These are phyloP conservation scores for Cryptosporidium tyzzeri DNA, from an alignment of 169 alveolate genomes.

Conservation along the genomic window DNA sequence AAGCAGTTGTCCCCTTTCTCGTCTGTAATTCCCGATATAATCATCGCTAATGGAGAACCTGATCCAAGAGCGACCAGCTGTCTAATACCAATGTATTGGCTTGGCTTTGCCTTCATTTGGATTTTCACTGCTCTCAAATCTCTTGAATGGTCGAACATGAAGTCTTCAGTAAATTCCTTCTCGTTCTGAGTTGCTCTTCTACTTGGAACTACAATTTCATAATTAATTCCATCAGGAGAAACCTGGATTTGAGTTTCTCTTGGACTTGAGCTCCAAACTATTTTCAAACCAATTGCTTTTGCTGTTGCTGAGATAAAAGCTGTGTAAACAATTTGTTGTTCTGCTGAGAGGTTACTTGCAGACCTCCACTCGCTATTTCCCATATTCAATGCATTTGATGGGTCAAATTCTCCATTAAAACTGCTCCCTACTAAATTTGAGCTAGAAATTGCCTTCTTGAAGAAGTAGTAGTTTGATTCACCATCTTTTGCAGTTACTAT, in stretches of 20 bases:
- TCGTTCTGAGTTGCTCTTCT: constrained; percentile 80
- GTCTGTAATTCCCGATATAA: constrained; percentile 88
- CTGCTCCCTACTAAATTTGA: constrained; percentile 52
- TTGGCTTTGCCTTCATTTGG: constrained; percentile 85
- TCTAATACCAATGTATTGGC: constrained; percentile 89
- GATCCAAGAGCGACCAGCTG: constrained; percentile 88
- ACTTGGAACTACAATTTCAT: constrained; percentile 77
- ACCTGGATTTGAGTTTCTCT: constrained; percentile 77
- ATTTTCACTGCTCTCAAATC: constrained; percentile 81
- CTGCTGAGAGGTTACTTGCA: constrained; percentile 33
- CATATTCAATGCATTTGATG: constrained; percentile 64
- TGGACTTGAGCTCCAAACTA: constrained; percentile 69
- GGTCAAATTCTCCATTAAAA: constrained; percentile 68
- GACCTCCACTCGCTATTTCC: constrained; percentile 74
- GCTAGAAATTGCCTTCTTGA: constrained; percentile 41
- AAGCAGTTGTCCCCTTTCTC: constrained; percentile 89
- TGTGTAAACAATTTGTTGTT: constrained; percentile 55
- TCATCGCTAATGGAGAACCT: constrained; percentile 88
- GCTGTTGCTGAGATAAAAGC: constrained; percentile 75
- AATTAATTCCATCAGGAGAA: constrained; percentile 80
- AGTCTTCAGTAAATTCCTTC: constrained; percentile 53
- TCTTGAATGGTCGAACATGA: constrained; percentile 64
- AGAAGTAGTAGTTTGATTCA: constrained; percentile 66
- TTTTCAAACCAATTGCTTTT: constrained; percentile 58
- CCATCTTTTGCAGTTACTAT: constrained; percentile 37